phyloP scores from a whole-genome alignment of 2,329 filamentous ascomycete species.

The Malbranchea zuffiana region DNA sequence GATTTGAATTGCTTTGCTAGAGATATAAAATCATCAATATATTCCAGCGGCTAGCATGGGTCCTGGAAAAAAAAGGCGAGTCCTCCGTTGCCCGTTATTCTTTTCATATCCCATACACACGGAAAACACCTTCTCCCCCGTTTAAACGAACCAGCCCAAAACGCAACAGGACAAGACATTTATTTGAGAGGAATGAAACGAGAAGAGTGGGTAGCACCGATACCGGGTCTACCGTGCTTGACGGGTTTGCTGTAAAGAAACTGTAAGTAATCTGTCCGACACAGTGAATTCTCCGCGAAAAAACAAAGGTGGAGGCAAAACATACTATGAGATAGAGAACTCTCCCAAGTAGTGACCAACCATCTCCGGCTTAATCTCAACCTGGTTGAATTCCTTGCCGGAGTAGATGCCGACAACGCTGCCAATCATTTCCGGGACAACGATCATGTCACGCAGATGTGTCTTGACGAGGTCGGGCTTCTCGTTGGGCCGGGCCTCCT shows the following conservation, averaged over 20 bases:
- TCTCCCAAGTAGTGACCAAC: constrained; percentile 98
- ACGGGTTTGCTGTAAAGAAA: constrained; percentile 69
- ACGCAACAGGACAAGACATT: constrained; percentile 26
- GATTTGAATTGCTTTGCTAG: constrained; percentile 9
- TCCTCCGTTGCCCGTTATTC: constrained; percentile 6
- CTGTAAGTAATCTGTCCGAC: constrained; percentile 40
- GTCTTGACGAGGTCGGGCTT: constrained; percentile 99
- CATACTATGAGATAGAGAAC: constrained; percentile 99
- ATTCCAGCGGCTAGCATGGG: constrained; percentile 9
- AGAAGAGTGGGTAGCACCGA: constrained; percentile 99
- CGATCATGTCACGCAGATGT: constrained; percentile 98
- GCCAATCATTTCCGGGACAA: constrained; percentile 99
- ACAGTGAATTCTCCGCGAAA: neutral
- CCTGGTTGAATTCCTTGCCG: constrained; percentile 99
- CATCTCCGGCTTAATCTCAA: constrained; percentile 99
- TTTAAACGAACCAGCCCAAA: constrained; percentile 10
- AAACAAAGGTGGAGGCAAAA: constrained; percentile 25
- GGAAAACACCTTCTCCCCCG: constrained; percentile 8
- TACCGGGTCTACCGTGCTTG: constrained; percentile 99
- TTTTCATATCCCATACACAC: constrained; percentile 6
- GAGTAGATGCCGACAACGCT: constrained; percentile 98
- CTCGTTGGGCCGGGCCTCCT: constrained; percentile 98
- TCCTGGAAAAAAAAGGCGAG: constrained; percentile 4
- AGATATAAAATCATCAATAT: constrained; percentile 11
- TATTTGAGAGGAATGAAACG: constrained; percentile 99